Conservation (phyloP, 2,329 filamentous ascomycete genomes). For the Scleromitrula shiraiana region DNA sequence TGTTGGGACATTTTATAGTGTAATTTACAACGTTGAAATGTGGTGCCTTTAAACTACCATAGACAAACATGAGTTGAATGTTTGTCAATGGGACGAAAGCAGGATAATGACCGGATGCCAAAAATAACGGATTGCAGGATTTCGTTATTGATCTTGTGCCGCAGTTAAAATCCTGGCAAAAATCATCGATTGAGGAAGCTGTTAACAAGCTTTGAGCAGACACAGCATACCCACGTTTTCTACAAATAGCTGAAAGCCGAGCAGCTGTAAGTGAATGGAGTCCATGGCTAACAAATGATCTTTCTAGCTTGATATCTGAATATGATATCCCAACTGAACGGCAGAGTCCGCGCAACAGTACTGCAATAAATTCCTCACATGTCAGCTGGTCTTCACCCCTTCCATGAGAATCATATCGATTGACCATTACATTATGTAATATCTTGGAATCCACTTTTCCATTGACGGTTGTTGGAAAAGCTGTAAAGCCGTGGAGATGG, state of each 20-base stretch:
- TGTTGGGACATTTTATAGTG: slow-evolving; percentile 11
- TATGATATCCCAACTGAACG: not conserved
- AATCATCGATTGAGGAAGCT: not conserved
- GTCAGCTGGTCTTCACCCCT: not conserved
- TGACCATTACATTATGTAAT: not conserved
- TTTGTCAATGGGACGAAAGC: not conserved
- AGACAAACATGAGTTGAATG: slow-evolving; percentile 21
- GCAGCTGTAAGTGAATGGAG: not conserved
- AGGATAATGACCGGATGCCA: not conserved
- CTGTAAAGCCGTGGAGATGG: not conserved
- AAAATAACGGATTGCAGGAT: not conserved
- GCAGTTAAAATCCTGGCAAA: not conserved
- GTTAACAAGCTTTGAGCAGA: not conserved
- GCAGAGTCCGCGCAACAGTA: not conserved
- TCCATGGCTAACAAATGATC: not conserved
- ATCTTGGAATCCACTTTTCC: not conserved
- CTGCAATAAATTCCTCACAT: not conserved
- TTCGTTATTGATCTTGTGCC: not conserved
- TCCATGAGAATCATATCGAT: not conserved
- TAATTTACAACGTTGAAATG: slow-evolving; percentile 20
- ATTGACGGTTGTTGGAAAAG: not conserved
- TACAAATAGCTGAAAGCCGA: not conserved
- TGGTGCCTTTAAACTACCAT: slow-evolving; percentile 13
- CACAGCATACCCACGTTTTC: not conserved
- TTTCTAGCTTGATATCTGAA: not conserved